Base-by-base conservation (phyloP, 495 filamentous ascomycete genomes). In the Cercophora scortea region DNA sequence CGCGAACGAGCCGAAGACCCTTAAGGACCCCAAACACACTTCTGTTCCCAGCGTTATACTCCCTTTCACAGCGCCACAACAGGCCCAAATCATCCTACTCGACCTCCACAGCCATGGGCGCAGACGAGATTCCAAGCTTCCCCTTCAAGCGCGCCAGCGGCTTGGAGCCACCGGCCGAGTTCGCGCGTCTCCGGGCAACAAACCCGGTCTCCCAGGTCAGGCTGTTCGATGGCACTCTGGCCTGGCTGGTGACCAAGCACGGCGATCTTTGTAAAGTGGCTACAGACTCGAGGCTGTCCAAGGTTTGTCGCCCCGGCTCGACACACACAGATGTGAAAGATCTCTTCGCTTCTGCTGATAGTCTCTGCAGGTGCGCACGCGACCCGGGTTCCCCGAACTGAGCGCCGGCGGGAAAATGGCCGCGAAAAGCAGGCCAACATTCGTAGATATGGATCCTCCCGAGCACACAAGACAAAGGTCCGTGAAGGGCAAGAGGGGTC, bases 391-490 rank as follows among this genome's bases (percentile, higher is more conserved):
- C 46, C 73, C 74, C 8, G 71, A 76, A 55, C 61, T 77, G 44
- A 57, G 54, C 38, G 51, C 62, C 19, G 60, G 71, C 17, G 74
- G 68, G 2, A 71, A 73, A 51, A 51, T 53, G 7, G 75, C 72
- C 1, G 68, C 56, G 15, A 69, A 75, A 52, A 67, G 62, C 44
- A 67, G 68, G 49, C 69, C 74, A 4, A 77, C 73, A 6, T 76
- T 77, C 51, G 74, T 77, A 7, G 71, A 77, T 49, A 74, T 75
- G 73, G 73, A 75, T 49, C 58, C 69, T 11, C 71, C 73, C 3
- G 56, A 71, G 12, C 73, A 77, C 42, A 71, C 65, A 66, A 60
- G 60, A 12, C 67, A 76, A 43, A 42, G 43, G 49, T 51, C 1
- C 49, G 42, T 8, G 1, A 2, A 25, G 2, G 25, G 25, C 25